phyloP scores from a whole-genome alignment of 257 asterid genomes.

The Hygrophila difformis region DNA sequence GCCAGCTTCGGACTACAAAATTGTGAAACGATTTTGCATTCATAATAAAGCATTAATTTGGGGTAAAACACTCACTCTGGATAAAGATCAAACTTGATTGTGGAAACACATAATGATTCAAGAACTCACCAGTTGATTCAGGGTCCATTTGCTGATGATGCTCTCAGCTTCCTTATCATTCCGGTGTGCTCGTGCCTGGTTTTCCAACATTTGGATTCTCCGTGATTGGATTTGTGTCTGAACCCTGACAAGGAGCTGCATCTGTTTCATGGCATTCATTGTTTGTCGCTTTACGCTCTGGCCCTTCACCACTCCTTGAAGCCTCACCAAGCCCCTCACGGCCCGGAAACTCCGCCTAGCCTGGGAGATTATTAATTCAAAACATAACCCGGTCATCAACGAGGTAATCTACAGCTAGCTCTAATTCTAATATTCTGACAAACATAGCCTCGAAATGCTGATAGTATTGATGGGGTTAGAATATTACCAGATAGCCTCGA shows the following conservation, averaged over 20 bases:
- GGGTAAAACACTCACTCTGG: not conserved
- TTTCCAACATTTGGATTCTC: conserved; percentile 80
- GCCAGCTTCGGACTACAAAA: conserved; percentile 17
- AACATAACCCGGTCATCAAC: too few species aligned
- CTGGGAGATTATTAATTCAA: conserved; percentile 21
- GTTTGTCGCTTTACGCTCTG: conserved; percentile 75
- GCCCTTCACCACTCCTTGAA: conserved; percentile 82
- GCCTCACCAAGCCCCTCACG: conserved; percentile 84
- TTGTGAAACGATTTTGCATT: too few species aligned
- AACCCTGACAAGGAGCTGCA: conserved; percentile 84
- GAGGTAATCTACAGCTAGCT: too few species aligned
- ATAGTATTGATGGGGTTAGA: too few species aligned
- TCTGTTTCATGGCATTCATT: conserved; percentile 74
- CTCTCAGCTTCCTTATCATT: conserved; percentile 15
- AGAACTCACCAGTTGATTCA: conserved; percentile 42
- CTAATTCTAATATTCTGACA: too few species aligned
- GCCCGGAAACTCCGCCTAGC: conserved; percentile 81
- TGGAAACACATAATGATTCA: conserved; percentile 1
- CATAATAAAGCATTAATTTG: too few species aligned
- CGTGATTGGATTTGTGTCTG: conserved; percentile 85
- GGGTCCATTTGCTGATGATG: conserved; percentile 22
- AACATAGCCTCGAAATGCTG: too few species aligned
- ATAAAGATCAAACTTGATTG: not conserved
- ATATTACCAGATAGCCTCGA: conserved; percentile 76
- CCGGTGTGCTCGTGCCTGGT: conserved; percentile 39